Base-by-base conservation (phyloP, 306 rosid genomes). In the Luffa aegyptiaca region DNA sequence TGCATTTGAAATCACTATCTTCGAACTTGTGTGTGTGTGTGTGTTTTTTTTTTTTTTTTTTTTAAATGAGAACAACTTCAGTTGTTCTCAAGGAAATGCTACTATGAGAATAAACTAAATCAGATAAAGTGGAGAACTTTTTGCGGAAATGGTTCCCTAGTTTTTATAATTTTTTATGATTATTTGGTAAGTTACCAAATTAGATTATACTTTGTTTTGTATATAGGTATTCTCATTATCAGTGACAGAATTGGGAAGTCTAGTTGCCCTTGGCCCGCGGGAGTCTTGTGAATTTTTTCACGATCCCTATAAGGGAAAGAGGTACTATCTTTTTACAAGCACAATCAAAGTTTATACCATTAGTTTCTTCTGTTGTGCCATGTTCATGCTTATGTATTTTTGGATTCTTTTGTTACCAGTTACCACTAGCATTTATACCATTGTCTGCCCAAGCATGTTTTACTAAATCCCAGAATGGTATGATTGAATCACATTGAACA, bases 201-300 rank as follows among this genome's bases (percentile, higher is more conserved):
- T 79, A 79, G 33, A 48, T 80, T 69, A 81, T 78, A 46, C 56
- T 76, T 76, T 80, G 26, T 59, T 77, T 83, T 88, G 58, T 76
- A 89, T 89, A 83, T 78, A 93, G 97, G 91, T 93, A 20, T 91
- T 92, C 84, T 89, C 97, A 9, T 88, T 94, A 61, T 91, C 98
- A 7, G 92, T 90, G 81, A 79, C 83, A 82, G 98, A 94, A 90
- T 91, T 94, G 82, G 98, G 97, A 83, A 85, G 72, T 84, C 49
- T 94, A 36, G 78, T 92, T 83, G 79, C 89, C 90, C 97, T 94
- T 79, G 95, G 94, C 39, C 44, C 89, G 18, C 87, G 79, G 78
- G 97, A 84, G 18, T 88, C 95, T 16, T 88, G 88, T 80, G 98
- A 94, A 86, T 90, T 92, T 66, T 90, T 86, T 76, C 97, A 90